Percentiles rank a stretch among this genome's conserved stretches.
Evolutionary conservation across 306 rosid genomes (phyloP).

Genomic region (Delonix regia): DNA sequence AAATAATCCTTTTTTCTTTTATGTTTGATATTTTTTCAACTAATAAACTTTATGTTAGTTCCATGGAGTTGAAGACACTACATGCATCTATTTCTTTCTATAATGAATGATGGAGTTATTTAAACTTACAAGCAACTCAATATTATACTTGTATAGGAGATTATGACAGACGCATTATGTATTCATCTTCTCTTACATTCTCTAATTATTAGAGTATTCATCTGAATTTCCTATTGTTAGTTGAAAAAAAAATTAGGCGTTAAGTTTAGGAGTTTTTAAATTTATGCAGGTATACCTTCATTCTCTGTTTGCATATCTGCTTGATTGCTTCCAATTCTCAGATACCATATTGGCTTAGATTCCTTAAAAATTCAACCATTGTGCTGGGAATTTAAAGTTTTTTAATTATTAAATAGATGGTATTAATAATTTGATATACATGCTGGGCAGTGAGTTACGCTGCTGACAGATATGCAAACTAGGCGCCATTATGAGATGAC

Average conservation of each 20-base stretch:
- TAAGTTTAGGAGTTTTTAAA: neutral
- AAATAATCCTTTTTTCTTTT: neutral
- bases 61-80: neutral
- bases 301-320: neutral
- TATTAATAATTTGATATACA: neutral
- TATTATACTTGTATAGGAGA: slow-evolving; percentile 13
- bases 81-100: neutral
- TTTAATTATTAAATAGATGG: neutral
- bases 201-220: neutral
- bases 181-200: neutral
- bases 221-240: neutral
- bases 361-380: neutral
- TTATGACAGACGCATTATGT: neutral
- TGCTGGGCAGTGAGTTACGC: neutral
- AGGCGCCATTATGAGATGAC: neutral
- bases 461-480: neutral
- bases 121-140: neutral
- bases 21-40: neutral
- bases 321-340: neutral
- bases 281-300: neutral
- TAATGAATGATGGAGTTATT: neutral
- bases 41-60: neutral
- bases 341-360: neutral
- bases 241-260: neutral
- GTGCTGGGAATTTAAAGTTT: neutral